These are phyloP conservation scores for Penicillium sp. DNA, from an alignment of 2,329 filamentous ascomycete genomes.

Conservation along the genomic window DNA sequence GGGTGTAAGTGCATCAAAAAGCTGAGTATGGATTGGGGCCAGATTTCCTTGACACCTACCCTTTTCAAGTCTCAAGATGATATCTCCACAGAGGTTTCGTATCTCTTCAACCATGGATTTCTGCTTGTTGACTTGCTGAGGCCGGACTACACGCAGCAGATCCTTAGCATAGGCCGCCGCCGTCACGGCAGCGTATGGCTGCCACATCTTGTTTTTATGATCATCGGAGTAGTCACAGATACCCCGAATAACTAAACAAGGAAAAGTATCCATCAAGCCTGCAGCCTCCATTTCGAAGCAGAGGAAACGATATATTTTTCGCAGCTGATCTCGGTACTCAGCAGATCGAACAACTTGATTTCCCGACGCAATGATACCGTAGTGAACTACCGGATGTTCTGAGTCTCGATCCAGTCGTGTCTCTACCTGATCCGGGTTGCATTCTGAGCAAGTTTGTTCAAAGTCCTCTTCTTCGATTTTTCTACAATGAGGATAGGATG, in stretches of 20 bases:
- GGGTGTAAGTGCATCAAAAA: neutral
- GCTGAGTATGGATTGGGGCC: neutral
- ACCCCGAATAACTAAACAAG: conserved; percentile 17
- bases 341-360: neutral
- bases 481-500: neutral
- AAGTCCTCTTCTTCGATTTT: neutral
- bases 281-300: neutral
- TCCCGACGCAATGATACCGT: conserved; percentile 2
- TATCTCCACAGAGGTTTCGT: neutral
- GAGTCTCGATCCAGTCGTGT: neutral
- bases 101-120: neutral
- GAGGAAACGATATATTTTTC: neutral
- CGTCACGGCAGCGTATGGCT: conserved; percentile 14
- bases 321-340: neutral
- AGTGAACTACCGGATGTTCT: neutral
- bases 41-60: neutral
- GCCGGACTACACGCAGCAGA: conserved; percentile 4
- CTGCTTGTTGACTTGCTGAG: neutral
- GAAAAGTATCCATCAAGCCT: neutral
- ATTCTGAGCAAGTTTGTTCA: neutral
- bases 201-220: conserved; percentile 17
- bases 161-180: conserved; percentile 18
- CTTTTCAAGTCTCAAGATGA: neutral
- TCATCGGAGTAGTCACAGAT: conserved; percentile 17
- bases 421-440: neutral